phyloP scores from a whole-genome alignment of 2,329 filamentous ascomycete genomes.

The Curvularia eragrostidis region DNA sequence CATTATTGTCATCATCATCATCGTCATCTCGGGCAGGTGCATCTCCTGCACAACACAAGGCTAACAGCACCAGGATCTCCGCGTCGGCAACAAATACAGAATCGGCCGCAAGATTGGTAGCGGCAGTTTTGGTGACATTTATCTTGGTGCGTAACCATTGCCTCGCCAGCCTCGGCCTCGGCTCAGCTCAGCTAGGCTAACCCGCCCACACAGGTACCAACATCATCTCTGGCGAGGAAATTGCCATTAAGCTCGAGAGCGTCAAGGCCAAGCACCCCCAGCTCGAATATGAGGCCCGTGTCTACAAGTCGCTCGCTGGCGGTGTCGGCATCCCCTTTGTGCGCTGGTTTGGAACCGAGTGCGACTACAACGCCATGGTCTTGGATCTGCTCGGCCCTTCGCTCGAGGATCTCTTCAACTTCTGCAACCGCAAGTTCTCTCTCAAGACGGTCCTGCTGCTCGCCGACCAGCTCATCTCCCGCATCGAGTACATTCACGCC shows the following conservation, averaged over 20 bases:
- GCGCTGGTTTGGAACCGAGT: conserved; percentile 99
- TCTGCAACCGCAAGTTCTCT: conserved; percentile 99
- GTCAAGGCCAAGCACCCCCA: conserved; percentile 99
- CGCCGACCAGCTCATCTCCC: conserved; percentile 97
- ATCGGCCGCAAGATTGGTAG: conserved; percentile 99
- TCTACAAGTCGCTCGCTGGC: conserved; percentile 87
- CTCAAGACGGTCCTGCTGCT: conserved; percentile 96
- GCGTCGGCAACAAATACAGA: conserved; percentile 99
- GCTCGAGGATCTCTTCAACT: conserved; percentile 99
- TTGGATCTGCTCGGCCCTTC: conserved; percentile 94
- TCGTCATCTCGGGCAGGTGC: conserved; percentile 16
- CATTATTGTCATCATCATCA: not conserved
- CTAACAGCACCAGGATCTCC: conserved; percentile 76
- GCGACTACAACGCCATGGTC: conserved; percentile 99
- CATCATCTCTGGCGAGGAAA: conserved; percentile 99
- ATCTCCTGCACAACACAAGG: conserved; percentile 20
- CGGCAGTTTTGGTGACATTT: conserved; percentile 97
- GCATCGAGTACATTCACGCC: conserved; percentile 99
- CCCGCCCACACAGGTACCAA: conserved; percentile 74
- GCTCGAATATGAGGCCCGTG: conserved; percentile 96
- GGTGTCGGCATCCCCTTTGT: conserved; percentile 98
- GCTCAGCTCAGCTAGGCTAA: conserved; percentile 24
- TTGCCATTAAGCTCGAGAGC: conserved; percentile 99
- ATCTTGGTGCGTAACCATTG: conserved; percentile 67
- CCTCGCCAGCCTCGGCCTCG: not conserved